Conservation (phyloP, 108 stramenopile genomes). For the Cylindrotheca fusiformis region DNA sequence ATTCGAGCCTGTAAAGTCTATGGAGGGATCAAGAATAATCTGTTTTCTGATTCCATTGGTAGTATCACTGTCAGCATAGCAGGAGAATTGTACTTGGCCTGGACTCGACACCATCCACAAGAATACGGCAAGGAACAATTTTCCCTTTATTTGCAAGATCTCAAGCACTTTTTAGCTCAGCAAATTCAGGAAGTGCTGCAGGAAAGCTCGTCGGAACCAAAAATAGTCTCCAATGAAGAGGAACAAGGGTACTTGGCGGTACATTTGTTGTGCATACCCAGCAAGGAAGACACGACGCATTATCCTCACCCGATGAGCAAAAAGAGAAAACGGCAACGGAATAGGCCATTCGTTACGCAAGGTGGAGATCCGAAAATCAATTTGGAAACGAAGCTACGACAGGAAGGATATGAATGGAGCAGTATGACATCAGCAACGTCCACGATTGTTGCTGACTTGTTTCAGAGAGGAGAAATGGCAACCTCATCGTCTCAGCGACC, state of each 20-base stretch:
- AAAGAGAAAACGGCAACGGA: conserved; percentile 39
- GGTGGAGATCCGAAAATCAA: conserved; percentile 76
- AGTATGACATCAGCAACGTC: conserved; percentile 10
- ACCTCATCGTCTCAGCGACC: not conserved
- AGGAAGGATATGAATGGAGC: conserved; percentile 21
- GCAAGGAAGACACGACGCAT: not conserved
- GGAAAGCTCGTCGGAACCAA: not conserved
- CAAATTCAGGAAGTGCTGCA: conserved; percentile 11
- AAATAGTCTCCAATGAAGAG: conserved; percentile 35
- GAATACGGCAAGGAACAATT: conserved; percentile 6
- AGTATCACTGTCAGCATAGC: conserved; percentile 24
- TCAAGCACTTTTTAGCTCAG: conserved; percentile 29
- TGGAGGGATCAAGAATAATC: conserved; percentile 25
- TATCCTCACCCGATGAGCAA: not conserved
- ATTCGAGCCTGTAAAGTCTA: conserved; percentile 30
- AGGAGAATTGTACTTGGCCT: conserved; percentile 40
- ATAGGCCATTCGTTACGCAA: conserved; percentile 37
- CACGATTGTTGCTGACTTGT: not conserved
- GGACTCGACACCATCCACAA: not conserved
- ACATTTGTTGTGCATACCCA: conserved; percentile 50
- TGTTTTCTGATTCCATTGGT: conserved; percentile 16
- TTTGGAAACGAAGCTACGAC: conserved; percentile 38
- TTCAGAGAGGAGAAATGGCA: no score
- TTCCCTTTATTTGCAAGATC: conserved; percentile 23
- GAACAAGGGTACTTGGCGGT: conserved; percentile 61